These are phyloP conservation scores for Acanthamoeba triangularis DNA, from an alignment of 208 protist genomes.

Conservation along the genomic window DNA sequence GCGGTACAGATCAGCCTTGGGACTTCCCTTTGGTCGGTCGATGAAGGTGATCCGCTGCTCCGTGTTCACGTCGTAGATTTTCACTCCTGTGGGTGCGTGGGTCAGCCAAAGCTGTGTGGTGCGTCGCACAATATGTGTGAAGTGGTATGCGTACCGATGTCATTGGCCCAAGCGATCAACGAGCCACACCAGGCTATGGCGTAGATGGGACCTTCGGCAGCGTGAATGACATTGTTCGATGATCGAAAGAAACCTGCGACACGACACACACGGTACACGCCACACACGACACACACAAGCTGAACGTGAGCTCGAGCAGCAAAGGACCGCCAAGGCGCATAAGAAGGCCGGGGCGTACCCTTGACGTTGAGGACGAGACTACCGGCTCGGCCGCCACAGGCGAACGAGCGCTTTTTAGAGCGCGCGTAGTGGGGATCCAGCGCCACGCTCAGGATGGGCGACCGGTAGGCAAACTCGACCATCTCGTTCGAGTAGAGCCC, in stretches of 20 bases:
- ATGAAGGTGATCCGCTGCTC: slow-evolving; percentile 92
- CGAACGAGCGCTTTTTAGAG: slow-evolving; percentile 86
- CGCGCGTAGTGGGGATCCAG: slow-evolving; percentile 90
- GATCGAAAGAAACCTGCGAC: slow-evolving; percentile 81
- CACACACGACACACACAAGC: not conserved
- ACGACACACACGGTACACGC: not conserved
- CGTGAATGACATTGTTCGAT: slow-evolving; percentile 90
- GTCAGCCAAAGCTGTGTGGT: not conserved
- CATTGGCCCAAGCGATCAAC: slow-evolving; percentile 93
- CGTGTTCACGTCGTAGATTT: slow-evolving; percentile 90
- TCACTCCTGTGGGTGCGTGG: not conserved
- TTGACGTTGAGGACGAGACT: slow-evolving; percentile 90
- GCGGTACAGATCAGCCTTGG: slow-evolving; percentile 86
- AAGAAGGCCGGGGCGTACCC: slow-evolving; percentile 83
- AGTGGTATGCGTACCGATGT: slow-evolving; percentile 81
- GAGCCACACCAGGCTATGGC: slow-evolving; percentile 88
- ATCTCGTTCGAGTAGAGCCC: slow-evolving; percentile 79
- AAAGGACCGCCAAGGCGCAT: no score
- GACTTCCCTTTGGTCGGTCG: slow-evolving; percentile 80
- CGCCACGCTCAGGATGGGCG: slow-evolving; percentile 89
- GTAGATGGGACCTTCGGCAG: slow-evolving; percentile 90
- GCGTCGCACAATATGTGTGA: not conserved
- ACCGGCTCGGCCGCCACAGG: slow-evolving; percentile 89
- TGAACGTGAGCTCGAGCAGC: not conserved
- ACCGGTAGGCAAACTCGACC: slow-evolving; percentile 80